Evolutionary conservation across 139 green algal species (phyloP).

Genomic region (Gonium pectorale): DNA sequence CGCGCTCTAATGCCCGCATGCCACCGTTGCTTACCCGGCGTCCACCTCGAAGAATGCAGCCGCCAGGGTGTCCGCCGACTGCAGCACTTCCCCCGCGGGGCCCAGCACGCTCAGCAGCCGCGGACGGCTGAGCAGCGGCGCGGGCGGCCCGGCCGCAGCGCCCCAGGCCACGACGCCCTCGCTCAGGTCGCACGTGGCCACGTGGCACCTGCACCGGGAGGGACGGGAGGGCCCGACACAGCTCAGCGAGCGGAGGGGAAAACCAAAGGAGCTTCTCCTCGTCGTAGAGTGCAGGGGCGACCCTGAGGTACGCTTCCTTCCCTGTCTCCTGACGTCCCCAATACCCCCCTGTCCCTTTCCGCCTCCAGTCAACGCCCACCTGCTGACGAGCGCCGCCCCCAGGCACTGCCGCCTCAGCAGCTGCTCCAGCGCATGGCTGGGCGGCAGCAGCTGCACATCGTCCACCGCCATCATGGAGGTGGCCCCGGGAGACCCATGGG

Average conservation of each 20-base stretch:
- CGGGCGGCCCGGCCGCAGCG: background rate
- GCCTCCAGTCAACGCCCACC: too few relatives aligned
- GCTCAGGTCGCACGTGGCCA: constrained; percentile 4
- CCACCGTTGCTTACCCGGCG: too few relatives aligned
- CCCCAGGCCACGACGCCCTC: background rate
- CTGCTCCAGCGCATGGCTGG: background rate
- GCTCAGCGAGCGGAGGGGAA: too few relatives aligned
- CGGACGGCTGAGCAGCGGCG: constrained; percentile 14
- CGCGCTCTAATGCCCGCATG: too few relatives aligned
- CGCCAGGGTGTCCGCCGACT: background rate
- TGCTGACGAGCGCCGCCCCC: constrained; percentile 4
- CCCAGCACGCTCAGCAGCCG: constrained; percentile 38
- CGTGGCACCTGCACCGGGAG: constrained; percentile 10
- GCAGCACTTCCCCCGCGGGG: background rate
- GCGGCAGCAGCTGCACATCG: background rate
- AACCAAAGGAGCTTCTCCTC: too few relatives aligned
- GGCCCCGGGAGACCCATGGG: background rate
- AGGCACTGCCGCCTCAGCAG: constrained; percentile 33
- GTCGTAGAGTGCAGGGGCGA: too few relatives aligned
- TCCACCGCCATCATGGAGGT: background rate
- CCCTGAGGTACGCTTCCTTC: too few relatives aligned
- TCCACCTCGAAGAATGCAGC: background rate
- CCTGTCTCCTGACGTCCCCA: too few relatives aligned
- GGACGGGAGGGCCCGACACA: background rate
- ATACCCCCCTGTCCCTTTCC: too few relatives aligned